Evolutionary conservation across 176 grass and related monocot genomes (phyloP), one percentile per base, ranked within the genome.

Genomic region (Hordeum marinum): DNA sequence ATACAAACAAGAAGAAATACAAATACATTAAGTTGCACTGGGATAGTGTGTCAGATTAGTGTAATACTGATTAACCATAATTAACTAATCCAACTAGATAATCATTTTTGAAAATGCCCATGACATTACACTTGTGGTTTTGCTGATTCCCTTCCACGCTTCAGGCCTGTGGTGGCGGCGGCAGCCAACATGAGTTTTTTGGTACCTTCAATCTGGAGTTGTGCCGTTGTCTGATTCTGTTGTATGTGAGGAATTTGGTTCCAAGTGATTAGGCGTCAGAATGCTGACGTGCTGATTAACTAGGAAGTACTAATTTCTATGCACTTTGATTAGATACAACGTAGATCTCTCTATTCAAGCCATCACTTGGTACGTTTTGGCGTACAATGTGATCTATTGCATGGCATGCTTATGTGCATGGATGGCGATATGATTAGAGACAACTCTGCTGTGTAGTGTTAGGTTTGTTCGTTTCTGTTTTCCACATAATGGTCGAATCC

Each of bases 81-180:
- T 60, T 83, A 63, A 74, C 48, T 50, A 81, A 48, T 9, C 48
- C 12, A 65, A 63, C 23, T 52, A 75, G 42, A 41, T 8, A 66
- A 69, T 84, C 41, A n/a, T 75, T 76, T 26, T 52, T 78, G 12
- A 67, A 52, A 88, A 79, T 41, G 72, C 60, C 21, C 40, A 32
- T 69, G 50, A 9, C 23, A 11, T 59, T 59, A 48, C 11, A 48
- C 45, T 68, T 67, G 76, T 76, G 60, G 48, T 32, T 50, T 0
- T 55, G 50, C 17, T 41, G 40, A 41, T 41, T 41, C 1, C 9
- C 50, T 29, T 29, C 29, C 50, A 55, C 0, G 17, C 50, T 61
- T 61, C 59, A 62, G 23, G 59, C 4, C 24, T 24, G 27, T 62
- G 59, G 4, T 6, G 59, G 11, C 5, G 3, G 59, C 10, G 59